Evolutionary conservation across 768 basidiomycete species (phyloP).

Genomic region (Pleurotus cornucopiae): DNA sequence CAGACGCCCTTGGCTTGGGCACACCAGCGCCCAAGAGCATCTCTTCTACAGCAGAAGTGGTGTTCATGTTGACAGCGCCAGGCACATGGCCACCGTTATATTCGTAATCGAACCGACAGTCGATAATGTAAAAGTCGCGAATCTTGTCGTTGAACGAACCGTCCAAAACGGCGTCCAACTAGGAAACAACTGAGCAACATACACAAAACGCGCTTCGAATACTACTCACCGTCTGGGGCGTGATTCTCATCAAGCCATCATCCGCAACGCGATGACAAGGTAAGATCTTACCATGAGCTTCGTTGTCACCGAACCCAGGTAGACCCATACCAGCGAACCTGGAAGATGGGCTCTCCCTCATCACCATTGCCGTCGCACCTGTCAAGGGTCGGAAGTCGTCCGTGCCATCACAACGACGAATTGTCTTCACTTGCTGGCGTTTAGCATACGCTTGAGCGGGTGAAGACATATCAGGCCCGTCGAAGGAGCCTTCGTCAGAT

Average conservation of each 20-base stretch:
- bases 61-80: conserved; percentile 90
- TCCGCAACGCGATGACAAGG: conserved; percentile 93
- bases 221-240: conserved; percentile 64
- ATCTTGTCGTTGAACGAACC: conserved; percentile 68
- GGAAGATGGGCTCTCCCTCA: conserved; percentile 54
- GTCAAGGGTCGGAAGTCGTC: conserved; percentile 75
- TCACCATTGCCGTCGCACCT: conserved; percentile 53
- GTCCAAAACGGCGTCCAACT: conserved; percentile 78
- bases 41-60: conserved; percentile 72
- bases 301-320: conserved; percentile 90
- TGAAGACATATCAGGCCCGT: conserved; percentile 68
- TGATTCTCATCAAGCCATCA: conserved; percentile 93
- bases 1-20: conserved; percentile 58
- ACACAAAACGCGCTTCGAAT: neutral
- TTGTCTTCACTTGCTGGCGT: conserved; percentile 73
- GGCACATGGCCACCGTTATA: conserved; percentile 90
- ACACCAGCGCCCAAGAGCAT: conserved; percentile 60
- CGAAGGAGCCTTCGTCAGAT: conserved; percentile 58
- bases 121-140: conserved; percentile 74
- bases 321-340: conserved; percentile 59
- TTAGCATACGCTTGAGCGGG: conserved; percentile 79
- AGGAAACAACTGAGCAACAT: conserved; percentile 13
- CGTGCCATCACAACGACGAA: conserved; percentile 76
- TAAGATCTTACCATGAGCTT: conserved; percentile 87
- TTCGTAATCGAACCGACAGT: conserved; percentile 98